Conservation (phyloP, 2,329 filamentous ascomycete genomes). For the Penicillium sp. region DNA sequence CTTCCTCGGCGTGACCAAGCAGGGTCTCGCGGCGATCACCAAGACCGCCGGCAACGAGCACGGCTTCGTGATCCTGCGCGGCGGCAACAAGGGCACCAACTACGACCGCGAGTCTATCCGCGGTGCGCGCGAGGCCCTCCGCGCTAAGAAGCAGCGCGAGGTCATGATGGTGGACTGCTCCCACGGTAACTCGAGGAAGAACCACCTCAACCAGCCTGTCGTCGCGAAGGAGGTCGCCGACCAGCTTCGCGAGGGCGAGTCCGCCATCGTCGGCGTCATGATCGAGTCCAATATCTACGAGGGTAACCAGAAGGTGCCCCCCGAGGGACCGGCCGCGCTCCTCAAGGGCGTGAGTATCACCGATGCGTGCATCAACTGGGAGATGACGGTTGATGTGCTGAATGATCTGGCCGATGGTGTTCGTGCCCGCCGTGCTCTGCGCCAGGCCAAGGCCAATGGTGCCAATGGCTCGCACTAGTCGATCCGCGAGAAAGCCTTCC, state of each 20-base stretch:
- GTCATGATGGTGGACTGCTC: conserved; percentile 99
- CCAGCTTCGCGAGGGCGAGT: conserved; percentile 85
- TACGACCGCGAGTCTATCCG: conserved; percentile 85
- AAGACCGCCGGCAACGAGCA: conserved; percentile 93
- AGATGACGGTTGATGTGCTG: conserved; percentile 76
- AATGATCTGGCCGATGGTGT: conserved; percentile 86
- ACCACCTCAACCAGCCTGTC: conserved; percentile 96
- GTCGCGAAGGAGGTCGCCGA: conserved; percentile 80
- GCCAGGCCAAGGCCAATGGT: conserved; percentile 34
- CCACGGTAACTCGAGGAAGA: conserved; percentile 96
- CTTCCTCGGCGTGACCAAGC: conserved; percentile 98
- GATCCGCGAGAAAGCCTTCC: neutral
- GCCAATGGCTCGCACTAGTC: conserved; percentile 31
- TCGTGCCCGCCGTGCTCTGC: conserved; percentile 65
- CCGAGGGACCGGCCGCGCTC: conserved; percentile 74
- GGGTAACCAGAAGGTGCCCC: conserved; percentile 82
- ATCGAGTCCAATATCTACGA: conserved; percentile 98
- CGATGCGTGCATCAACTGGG: conserved; percentile 95
- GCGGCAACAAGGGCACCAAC: conserved; percentile 90
- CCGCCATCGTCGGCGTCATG: conserved; percentile 92
- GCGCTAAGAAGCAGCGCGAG: conserved; percentile 79
- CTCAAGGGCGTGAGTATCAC: conserved; percentile 94
- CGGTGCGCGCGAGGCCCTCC: conserved; percentile 73
- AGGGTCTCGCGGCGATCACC: conserved; percentile 91
- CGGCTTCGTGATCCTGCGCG: conserved; percentile 93